Percentiles rank a stretch among this genome's conserved stretches.
Conservation (phyloP, 2,329 filamentous ascomycete genomes). For the Trichoderma breve region DNA sequence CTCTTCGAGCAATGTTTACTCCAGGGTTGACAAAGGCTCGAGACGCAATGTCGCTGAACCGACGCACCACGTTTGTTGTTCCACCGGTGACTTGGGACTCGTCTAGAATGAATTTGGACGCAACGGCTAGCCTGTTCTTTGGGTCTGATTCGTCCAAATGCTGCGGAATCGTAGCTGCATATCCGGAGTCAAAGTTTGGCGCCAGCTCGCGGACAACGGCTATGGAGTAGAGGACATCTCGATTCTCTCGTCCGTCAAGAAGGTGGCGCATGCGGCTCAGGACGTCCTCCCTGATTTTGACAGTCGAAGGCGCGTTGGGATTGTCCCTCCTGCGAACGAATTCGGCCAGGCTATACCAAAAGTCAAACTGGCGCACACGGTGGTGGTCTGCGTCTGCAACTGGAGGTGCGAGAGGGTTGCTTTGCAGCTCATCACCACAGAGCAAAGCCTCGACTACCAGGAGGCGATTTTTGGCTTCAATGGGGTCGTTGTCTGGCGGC, state of each 20-base stretch:
- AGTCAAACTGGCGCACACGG: constrained; percentile 65
- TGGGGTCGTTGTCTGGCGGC: constrained; percentile 56
- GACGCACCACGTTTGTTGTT: constrained; percentile 70
- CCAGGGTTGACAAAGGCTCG: constrained; percentile 58
- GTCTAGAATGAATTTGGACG: constrained; percentile 66
- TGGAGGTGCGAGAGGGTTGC: constrained; percentile 55
- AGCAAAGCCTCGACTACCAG: constrained; percentile 74
- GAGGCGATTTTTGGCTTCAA: constrained; percentile 67
- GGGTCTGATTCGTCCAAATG: constrained; percentile 66
- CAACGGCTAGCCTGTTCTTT: constrained; percentile 65
- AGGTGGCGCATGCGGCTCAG: constrained; percentile 65
- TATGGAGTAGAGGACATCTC: constrained; percentile 87
- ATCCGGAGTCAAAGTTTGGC: constrained; percentile 59
- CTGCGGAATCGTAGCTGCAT: constrained; percentile 54
- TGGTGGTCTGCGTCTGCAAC: constrained; percentile 52
- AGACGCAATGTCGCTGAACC: constrained; percentile 65
- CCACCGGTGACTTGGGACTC: constrained; percentile 63
- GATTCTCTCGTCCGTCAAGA: constrained; percentile 78
- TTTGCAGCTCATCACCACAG: constrained; percentile 63
- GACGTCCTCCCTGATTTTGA: constrained; percentile 61
- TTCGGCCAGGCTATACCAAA: constrained; percentile 77
- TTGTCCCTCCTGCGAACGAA: constrained; percentile 61
- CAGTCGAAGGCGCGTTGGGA: constrained; percentile 40
- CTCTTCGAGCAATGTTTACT: constrained; percentile 42
- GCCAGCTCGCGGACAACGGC: constrained; percentile 75